A percentile compares a stretch with the other conserved stretches of the same genome.
Evolutionary conservation across 306 rosid species (phyloP).

Genomic region (Senna tora): DNA sequence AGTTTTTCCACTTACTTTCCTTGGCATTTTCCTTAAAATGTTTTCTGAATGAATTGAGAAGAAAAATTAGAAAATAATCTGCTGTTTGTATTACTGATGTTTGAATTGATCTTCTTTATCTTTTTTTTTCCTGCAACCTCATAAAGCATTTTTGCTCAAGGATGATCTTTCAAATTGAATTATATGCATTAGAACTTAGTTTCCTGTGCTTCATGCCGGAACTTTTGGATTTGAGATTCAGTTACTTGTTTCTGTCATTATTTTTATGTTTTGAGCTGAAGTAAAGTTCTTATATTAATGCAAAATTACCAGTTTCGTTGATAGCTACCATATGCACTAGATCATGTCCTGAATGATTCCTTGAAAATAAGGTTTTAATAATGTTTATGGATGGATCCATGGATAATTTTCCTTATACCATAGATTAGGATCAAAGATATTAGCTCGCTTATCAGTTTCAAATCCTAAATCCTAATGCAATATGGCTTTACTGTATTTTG

Average conservation of each 20-base stretch:
- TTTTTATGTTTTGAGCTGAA: not conserved
- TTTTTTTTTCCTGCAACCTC: not conserved
- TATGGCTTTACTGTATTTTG: not conserved
- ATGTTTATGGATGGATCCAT: not conserved
- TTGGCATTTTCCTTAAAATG: not conserved
- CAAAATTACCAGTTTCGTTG: not conserved
- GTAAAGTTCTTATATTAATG: not conserved
- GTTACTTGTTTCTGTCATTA: not conserved
- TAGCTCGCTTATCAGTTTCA: not conserved
- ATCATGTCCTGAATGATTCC: not conserved
- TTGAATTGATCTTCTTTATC: not conserved
- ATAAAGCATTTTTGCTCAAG: not conserved
- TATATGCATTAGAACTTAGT: not conserved
- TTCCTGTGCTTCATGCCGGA: not conserved
- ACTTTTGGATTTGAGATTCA: constrained; percentile 3
- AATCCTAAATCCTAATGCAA: not conserved
- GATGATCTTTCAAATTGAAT: not conserved
- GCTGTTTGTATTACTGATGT: not conserved
- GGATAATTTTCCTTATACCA: not conserved
- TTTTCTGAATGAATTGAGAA: not conserved
- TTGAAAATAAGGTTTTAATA: not conserved
- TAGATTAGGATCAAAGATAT: not conserved
- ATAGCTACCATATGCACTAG: not conserved
- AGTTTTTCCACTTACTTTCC: not conserved
- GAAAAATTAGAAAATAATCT: not conserved